Evolutionary conservation across 208 protist species (phyloP).

Genomic region (Crithidia sp.): DNA sequence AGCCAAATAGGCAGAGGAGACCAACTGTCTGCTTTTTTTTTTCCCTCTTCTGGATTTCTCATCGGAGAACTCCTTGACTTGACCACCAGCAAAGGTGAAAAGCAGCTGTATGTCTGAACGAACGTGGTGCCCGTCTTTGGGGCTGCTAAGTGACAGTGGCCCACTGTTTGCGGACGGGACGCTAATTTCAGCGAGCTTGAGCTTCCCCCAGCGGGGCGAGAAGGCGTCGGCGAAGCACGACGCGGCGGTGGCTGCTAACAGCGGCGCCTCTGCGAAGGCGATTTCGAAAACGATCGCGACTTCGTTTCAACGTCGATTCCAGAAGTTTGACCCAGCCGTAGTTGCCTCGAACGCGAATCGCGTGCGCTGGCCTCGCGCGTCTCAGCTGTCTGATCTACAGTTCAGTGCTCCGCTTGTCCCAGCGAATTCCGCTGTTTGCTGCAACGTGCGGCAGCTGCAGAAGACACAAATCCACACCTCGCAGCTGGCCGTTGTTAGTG

Average conservation of each 20-base stretch:
- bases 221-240: slow-evolving; percentile 10
- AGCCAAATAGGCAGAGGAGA: too few species aligned
- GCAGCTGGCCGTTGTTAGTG: slow-evolving; percentile 20
- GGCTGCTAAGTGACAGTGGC: background rate
- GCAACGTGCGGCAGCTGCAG: background rate
- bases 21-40: too few species aligned
- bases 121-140: slow-evolving; percentile 25
- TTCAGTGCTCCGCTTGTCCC: background rate
- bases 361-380: slow-evolving; percentile 36
- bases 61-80: background rate
- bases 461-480: background rate
- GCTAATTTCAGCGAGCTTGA: background rate
- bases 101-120: slow-evolving; percentile 10
- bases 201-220: background rate
- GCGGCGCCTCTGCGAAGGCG: slow-evolving; percentile 42
- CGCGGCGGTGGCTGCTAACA: slow-evolving; percentile 58
- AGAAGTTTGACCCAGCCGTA: slow-evolving; percentile 51
- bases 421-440: slow-evolving; percentile 4
- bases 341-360: slow-evolving; percentile 68
- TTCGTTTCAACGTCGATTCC: slow-evolving; percentile 25
- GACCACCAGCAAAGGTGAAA: background rate
- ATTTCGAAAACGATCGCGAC: slow-evolving; percentile 27
- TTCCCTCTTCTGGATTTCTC: too few species aligned
- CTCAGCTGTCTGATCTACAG: slow-evolving; percentile 12
- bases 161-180: background rate